A percentile compares a stretch with the other conserved stretches of the same genome.
These are phyloP conservation scores for Heliosperma pusillum DNA, from an alignment of 148 eudicot species.

Conservation along the genomic window DNA sequence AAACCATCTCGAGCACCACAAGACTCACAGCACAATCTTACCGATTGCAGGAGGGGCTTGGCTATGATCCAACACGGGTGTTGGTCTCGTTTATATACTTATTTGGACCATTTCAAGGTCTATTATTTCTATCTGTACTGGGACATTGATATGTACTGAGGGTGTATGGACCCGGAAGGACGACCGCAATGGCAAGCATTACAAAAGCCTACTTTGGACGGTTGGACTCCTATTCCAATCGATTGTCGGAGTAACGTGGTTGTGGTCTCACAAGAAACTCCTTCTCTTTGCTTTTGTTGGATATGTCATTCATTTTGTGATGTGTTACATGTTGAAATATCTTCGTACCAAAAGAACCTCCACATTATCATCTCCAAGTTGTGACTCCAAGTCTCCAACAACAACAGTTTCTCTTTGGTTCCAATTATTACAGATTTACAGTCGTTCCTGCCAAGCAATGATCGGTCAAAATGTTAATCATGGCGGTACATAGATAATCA, in stretches of 20 bases:
- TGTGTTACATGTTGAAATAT: background rate
- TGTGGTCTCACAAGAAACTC: background rate
- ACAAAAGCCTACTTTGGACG: too few species aligned
- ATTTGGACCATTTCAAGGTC: too few species aligned
- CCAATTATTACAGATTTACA: background rate
- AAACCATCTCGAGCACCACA: too few species aligned
- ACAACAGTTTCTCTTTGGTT: background rate
- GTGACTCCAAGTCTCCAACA: background rate
- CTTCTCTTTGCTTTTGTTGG: background rate
- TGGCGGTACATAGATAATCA: background rate
- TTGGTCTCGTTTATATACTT: background rate
- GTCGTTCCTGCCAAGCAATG: background rate
- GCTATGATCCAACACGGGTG: background rate
- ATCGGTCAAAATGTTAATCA: constrained; percentile 9
- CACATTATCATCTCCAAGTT: too few species aligned
- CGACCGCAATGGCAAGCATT: too few species aligned
- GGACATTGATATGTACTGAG: too few species aligned
- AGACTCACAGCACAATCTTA: background rate
- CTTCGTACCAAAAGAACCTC: too few species aligned
- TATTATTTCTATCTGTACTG: too few species aligned
- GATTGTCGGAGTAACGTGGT: background rate
- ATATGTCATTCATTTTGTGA: background rate
- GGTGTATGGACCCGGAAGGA: too few species aligned
- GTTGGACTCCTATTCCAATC: too few species aligned
- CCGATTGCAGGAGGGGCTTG: background rate